Conservation (phyloP, 1,284 basidiomycete species). For the Leucoagaricus sp. region DNA sequence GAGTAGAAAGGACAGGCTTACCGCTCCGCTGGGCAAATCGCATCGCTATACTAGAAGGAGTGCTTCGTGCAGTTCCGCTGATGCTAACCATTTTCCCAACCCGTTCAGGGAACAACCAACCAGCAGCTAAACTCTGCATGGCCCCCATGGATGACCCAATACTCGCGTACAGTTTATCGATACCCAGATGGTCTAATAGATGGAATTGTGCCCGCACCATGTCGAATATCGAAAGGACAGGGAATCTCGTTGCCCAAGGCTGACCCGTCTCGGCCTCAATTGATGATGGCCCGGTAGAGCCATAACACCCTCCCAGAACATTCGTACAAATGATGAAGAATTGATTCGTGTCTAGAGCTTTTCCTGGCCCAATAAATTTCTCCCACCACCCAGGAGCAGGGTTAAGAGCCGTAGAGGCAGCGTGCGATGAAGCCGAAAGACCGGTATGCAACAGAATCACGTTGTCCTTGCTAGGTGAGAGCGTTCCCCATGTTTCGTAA, state of each 20-base stretch:
- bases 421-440: constrained; percentile 94
- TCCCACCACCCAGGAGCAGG: constrained; percentile 97
- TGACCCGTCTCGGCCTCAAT: constrained; percentile 66
- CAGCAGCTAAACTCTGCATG: constrained; percentile 97
- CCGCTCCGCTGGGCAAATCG: constrained; percentile 94
- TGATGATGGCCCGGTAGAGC: constrained; percentile 92
- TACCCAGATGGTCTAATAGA: constrained; percentile 84
- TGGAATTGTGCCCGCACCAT: constrained; percentile 95
- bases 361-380: constrained; percentile 95
- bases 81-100: constrained; percentile 92
- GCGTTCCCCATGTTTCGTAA: constrained; percentile 97
- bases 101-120: constrained; percentile 88
- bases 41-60: constrained; percentile 92
- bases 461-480: constrained; percentile 81
- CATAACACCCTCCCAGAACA: constrained; percentile 97
- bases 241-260: constrained; percentile 90
- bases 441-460: constrained; percentile 98
- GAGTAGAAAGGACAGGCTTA: constrained; percentile 37
- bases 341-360: constrained; percentile 89
- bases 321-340: constrained; percentile 98
- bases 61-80: constrained; percentile 90
- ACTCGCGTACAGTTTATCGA: constrained; percentile 87
- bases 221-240: constrained; percentile 92
- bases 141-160: constrained; percentile 97
- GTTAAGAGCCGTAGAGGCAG: constrained; percentile 81